Evolutionary conservation across 2,329 filamentous ascomycete genomes (phyloP).

Genomic region (Cercospora sesami): DNA sequence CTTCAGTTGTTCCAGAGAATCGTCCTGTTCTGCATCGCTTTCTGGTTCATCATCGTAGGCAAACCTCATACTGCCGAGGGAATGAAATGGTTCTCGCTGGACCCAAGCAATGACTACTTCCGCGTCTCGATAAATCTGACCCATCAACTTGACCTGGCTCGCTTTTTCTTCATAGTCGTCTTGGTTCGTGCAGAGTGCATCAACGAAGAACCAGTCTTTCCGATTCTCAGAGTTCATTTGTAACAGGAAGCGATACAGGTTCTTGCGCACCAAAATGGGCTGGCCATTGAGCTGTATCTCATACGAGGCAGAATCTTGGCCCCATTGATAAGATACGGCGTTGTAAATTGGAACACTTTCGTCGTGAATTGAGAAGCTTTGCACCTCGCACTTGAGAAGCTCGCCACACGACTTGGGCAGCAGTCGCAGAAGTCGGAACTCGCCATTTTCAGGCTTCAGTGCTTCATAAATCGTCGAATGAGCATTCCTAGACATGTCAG

Average conservation of each 20-base stretch:
- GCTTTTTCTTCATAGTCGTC: neutral
- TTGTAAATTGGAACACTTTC: neutral
- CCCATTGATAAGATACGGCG: neutral
- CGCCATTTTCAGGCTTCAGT: neutral
- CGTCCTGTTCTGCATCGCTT: neutral
- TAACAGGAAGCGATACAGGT: neutral
- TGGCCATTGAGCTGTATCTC: neutral
- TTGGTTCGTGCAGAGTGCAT: neutral
- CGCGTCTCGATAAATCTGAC: neutral
- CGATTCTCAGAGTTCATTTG: neutral
- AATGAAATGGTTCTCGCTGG: neutral
- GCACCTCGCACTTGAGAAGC: neutral
- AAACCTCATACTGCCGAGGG: neutral
- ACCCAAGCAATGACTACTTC: neutral
- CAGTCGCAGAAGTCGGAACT: neutral
- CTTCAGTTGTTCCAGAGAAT: neutral
- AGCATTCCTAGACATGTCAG: neutral
- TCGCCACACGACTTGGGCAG: neutral
- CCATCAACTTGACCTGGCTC: neutral
- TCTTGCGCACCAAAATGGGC: neutral
- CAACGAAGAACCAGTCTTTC: neutral
- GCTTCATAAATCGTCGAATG: neutral
- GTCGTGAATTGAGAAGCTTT: neutral
- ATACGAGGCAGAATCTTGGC: neutral
- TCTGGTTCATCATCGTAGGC: neutral